A percentile compares a stretch with the other conserved stretches of the same genome.
Evolutionary conservation across 2,329 filamentous ascomycete genomes (phyloP).

Genomic region (Chalaropsis ovoidea): DNA sequence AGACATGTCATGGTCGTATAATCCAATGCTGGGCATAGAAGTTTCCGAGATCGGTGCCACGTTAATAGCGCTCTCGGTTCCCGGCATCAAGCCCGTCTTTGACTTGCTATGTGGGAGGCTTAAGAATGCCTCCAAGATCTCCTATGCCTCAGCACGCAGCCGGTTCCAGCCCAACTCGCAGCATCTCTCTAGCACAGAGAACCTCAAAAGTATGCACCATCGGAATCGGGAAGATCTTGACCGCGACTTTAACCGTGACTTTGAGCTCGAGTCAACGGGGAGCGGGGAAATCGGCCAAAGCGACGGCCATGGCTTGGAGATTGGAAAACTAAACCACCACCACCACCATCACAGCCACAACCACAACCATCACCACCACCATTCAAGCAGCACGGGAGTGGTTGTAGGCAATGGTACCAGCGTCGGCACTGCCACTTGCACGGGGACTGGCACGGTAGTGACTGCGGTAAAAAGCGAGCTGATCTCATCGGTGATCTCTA

Average conservation of each 20-base stretch:
- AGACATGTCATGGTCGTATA: constrained; percentile 44
- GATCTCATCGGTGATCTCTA: constrained; percentile 27
- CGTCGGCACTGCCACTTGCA: not conserved
- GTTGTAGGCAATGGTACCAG: not conserved
- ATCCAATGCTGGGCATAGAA: constrained; percentile 42
- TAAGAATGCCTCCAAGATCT: constrained; percentile 27
- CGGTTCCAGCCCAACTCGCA: constrained; percentile 31
- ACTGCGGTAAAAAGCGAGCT: constrained; percentile 26
- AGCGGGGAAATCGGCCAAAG: constrained; percentile 17
- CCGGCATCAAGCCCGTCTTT: constrained; percentile 41
- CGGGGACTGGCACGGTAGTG: constrained; percentile 17
- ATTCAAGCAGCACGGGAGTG: not conserved
- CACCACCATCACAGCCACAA: constrained; percentile 5
- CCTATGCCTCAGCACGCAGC: constrained; percentile 29
- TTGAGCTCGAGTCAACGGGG: constrained; percentile 22
- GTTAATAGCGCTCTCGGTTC: constrained; percentile 42
- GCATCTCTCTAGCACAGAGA: constrained; percentile 28
- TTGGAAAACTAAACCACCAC: not conserved
- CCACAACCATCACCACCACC: not conserved
- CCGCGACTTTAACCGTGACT: constrained; percentile 11
- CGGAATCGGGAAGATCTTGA: constrained; percentile 16
- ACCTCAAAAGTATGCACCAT: constrained; percentile 23
- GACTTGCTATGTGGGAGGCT: constrained; percentile 31
- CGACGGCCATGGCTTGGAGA: not conserved
- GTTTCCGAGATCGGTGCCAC: constrained; percentile 43